Conservation (phyloP, 2,329 filamentous ascomycete genomes). For the Emmonsiellopsis sp. region DNA sequence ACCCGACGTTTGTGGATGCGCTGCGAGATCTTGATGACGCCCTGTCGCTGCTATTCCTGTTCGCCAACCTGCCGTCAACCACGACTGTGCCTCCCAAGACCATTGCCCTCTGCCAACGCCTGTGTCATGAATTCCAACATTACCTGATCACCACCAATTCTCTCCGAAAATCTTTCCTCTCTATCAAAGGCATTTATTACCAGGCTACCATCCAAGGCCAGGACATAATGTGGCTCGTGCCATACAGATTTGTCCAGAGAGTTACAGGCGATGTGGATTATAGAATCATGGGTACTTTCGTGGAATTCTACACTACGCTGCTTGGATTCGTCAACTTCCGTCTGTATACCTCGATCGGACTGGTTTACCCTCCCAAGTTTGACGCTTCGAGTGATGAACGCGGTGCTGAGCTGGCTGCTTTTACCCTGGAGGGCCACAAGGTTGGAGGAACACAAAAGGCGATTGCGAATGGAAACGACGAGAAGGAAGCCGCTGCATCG, state of each 20-base stretch:
- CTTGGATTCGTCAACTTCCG: constrained; percentile 94
- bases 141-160: constrained; percentile 90
- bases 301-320: constrained; percentile 97
- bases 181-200: constrained; percentile 99
- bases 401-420: constrained; percentile 81
- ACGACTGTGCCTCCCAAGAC: constrained; percentile 87
- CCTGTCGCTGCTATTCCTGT: constrained; percentile 92
- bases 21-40: constrained; percentile 93
- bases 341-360: constrained; percentile 79
- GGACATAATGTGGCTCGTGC: constrained; percentile 93
- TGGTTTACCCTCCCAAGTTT: constrained; percentile 95
- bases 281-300: constrained; percentile 97
- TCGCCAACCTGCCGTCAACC: constrained; percentile 90
- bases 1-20: constrained; percentile 92
- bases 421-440: constrained; percentile 74
- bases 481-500: constrained; percentile 54
- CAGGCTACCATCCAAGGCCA: constrained; percentile 95
- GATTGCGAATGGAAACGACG: constrained; percentile 40
- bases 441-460: constrained; percentile 40
- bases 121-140: constrained; percentile 94
- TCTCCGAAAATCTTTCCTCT: constrained; percentile 90
- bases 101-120: constrained; percentile 84
- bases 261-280: constrained; percentile 94
- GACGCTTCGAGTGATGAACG: constrained; percentile 78
- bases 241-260: constrained; percentile 95